A percentile compares a stretch with the other conserved stretches of the same genome.
Evolutionary conservation across 2,329 filamentous ascomycete species (phyloP).

Genomic region (Penicillium paneum): DNA sequence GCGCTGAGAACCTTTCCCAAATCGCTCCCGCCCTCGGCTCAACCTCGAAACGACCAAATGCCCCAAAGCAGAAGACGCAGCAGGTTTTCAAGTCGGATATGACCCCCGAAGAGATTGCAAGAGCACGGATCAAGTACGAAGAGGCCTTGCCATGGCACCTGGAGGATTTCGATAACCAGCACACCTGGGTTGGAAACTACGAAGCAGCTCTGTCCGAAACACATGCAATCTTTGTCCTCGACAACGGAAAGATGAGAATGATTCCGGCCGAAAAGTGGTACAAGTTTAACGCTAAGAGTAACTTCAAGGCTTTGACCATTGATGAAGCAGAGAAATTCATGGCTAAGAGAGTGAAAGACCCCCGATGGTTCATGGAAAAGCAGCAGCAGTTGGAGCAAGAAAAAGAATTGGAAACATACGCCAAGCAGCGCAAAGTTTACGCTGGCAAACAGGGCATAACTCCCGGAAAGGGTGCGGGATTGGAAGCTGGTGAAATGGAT

Average conservation of each 20-base stretch:
- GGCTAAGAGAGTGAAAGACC: constrained; percentile 71
- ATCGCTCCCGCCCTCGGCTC: constrained; percentile 78
- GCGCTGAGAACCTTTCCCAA: constrained; percentile 82
- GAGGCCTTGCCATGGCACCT: constrained; percentile 95
- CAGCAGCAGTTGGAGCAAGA: constrained; percentile 52
- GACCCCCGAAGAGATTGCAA: constrained; percentile 67
- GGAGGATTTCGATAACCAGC: constrained; percentile 93
- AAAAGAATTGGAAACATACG: constrained; percentile 59
- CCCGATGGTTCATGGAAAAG: constrained; percentile 74
- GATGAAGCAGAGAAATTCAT: constrained; percentile 84
- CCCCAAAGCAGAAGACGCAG: constrained; percentile 73
- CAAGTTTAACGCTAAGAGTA: constrained; percentile 53
- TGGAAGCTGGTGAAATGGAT: constrained; percentile 64
- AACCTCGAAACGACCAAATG: constrained; percentile 65
- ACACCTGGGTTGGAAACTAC: constrained; percentile 89
- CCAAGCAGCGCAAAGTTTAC: constrained; percentile 46
- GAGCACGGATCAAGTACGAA: constrained; percentile 71
- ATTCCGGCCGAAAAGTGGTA: constrained; percentile 96
- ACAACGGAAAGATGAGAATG: constrained; percentile 72
- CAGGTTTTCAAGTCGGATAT: constrained; percentile 81
- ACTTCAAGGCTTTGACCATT: constrained; percentile 72
- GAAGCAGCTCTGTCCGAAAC: constrained; percentile 80
- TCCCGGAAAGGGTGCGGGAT: constrained; percentile 45
- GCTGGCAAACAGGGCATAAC: constrained; percentile 46
- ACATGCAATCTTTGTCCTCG: constrained; percentile 74